Evolutionary conservation across 202 grass and related monocot species (phyloP).

Genomic region (Saccharum hybrid): DNA sequence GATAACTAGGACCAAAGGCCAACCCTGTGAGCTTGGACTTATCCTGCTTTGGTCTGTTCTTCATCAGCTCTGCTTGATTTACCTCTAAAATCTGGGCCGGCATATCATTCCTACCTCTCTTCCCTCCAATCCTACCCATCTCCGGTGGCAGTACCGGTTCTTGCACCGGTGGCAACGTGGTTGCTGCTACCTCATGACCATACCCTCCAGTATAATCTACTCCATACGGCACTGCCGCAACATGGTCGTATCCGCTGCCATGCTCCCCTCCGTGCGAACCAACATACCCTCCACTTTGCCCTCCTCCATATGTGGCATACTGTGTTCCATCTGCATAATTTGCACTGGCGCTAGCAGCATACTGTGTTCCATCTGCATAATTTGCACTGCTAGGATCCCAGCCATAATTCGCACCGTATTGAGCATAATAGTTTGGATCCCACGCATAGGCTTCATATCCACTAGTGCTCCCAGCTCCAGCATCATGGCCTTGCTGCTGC

Average conservation of each 20-base stretch:
- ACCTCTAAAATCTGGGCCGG: constrained; percentile 82
- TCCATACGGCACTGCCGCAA: neutral
- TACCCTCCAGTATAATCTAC: constrained; percentile 50
- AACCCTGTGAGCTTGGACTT: constrained; percentile 82
- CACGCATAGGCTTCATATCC: constrained; percentile 47
- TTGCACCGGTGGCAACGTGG: constrained; percentile 26
- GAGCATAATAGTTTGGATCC: constrained; percentile 57
- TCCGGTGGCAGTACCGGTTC: constrained; percentile 44
- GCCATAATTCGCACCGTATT: constrained; percentile 41
- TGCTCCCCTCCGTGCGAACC: constrained; percentile 33
- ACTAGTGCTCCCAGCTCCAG: constrained; percentile 45
- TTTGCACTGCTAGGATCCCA: constrained; percentile 51
- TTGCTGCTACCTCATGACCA: constrained; percentile 19
- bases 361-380: constrained; percentile 48
- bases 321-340: constrained; percentile 49
- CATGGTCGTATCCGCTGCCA: constrained; percentile 21
- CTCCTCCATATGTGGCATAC: constrained; percentile 46
- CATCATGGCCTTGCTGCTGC: constrained; percentile 51
- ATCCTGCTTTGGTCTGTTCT: constrained; percentile 86
- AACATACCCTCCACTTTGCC: constrained; percentile 45
- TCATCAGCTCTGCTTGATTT: constrained; percentile 90
- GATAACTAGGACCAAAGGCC: constrained; percentile 90
- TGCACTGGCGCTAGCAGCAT: constrained; percentile 37
- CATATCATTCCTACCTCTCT: constrained; percentile 78
- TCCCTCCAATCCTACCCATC: constrained; percentile 69